phyloP scores from a whole-genome alignment of 345 rosid genomes.

The Citrus australasica region DNA sequence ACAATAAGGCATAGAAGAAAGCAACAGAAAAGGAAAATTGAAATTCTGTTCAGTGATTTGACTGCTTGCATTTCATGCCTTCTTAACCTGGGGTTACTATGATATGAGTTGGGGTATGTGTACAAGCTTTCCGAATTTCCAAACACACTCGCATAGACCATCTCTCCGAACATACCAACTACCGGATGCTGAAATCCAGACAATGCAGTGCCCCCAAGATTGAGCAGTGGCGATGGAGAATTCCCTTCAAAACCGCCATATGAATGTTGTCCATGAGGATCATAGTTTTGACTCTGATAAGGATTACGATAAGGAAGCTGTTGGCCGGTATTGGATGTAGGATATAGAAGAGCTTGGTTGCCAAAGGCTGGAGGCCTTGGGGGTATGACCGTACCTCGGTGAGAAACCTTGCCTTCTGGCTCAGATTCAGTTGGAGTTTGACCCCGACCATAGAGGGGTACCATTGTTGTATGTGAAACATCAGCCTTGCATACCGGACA shows the following conservation, averaged over 20 bases:
- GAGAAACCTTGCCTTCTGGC: conserved; percentile 26
- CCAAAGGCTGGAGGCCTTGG: conserved; percentile 68
- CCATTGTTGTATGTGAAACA: conserved; percentile 71
- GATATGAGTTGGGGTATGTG: conserved; percentile 48
- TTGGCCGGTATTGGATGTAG: conserved; percentile 29
- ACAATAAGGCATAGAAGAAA: conserved; percentile 77
- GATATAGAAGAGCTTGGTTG: conserved; percentile 26
- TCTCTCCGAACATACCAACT: conserved; percentile 65
- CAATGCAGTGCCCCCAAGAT: conserved; percentile 24
- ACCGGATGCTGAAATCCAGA: conserved; percentile 42
- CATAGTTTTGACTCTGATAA: conserved; percentile 39
- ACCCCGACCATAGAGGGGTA: conserved; percentile 92
- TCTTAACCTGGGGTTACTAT: conserved; percentile 50
- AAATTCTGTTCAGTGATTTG: conserved; percentile 72
- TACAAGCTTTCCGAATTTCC: conserved; percentile 57
- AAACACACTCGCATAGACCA: conserved; percentile 71
- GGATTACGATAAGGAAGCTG: conserved; percentile 62
- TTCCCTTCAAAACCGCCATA: conserved; percentile 23
- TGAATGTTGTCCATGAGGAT: conserved; percentile 20
- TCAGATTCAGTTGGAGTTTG: conserved; percentile 26
- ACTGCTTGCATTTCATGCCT: conserved; percentile 68
- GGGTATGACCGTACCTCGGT: conserved; percentile 43
- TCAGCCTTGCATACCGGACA: conserved; percentile 94
- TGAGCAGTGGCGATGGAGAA: conserved; percentile 26
- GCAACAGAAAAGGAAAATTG: conserved; percentile 79